These are phyloP conservation scores for Colletotrichum lini DNA, from an alignment of 2,329 filamentous ascomycete species.

Conservation along the genomic window DNA sequence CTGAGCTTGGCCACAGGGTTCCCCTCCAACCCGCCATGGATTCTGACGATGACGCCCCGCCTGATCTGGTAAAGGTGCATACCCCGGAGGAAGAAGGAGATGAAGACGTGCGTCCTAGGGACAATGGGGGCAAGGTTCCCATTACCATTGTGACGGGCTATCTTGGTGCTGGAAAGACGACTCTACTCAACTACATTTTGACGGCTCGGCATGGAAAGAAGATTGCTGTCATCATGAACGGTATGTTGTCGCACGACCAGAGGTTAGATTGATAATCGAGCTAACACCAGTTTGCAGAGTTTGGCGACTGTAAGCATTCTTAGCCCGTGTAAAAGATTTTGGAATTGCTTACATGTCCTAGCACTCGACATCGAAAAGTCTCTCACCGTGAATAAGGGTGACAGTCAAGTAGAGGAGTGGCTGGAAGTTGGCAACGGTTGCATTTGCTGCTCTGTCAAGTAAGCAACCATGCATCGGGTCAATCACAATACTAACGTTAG, in stretches of 20 bases:
- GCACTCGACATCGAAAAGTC: conserved; percentile 97
- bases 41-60: conserved; percentile 76
- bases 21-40: conserved; percentile 63
- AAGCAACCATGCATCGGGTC: conserved; percentile 43
- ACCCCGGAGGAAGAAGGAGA: conserved; percentile 58
- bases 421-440: conserved; percentile 96
- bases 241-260: conserved; percentile 53
- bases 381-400: conserved; percentile 88
- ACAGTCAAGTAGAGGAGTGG: conserved; percentile 91
- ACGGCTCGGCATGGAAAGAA: conserved; percentile 97
- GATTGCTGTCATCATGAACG: conserved; percentile 97
- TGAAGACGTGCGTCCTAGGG: conserved; percentile 52
- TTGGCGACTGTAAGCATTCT: conserved; percentile 78
- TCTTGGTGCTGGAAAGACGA: conserved; percentile 95
- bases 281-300: conserved; percentile 69
- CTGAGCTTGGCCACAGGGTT: conserved; percentile 38
- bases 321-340: conserved; percentile 9
- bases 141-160: conserved; percentile 94
- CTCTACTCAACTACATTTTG: conserved; percentile 94
- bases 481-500: neutral
- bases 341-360: conserved; percentile 51
- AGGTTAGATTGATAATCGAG: neutral
- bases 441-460: conserved; percentile 98
- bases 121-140: conserved; percentile 71
- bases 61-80: conserved; percentile 71